phyloP scores from a whole-genome alignment of 2,329 filamentous ascomycete species.

The Xylaria hypoxylon region DNA sequence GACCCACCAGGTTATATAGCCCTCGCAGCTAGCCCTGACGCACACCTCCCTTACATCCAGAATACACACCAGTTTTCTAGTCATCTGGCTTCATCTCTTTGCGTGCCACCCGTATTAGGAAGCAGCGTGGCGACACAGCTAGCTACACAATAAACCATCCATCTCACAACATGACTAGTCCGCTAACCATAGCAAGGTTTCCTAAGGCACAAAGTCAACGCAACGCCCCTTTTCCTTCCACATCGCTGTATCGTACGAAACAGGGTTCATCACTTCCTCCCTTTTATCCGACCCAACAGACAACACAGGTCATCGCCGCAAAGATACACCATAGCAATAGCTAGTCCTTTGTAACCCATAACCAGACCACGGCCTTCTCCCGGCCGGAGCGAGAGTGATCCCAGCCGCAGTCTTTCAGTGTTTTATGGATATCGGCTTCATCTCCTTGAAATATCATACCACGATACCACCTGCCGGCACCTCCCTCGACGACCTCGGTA shows the following conservation, averaged over 20 bases:
- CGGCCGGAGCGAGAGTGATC: constrained; percentile 62
- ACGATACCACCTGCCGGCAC: constrained; percentile 69
- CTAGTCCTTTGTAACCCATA: constrained; percentile 68
- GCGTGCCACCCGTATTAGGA: too few relatives aligned
- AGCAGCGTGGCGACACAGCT: neutral
- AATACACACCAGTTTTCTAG: too few relatives aligned
- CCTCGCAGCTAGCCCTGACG: too few relatives aligned
- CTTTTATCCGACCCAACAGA: neutral
- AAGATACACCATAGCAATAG: neutral
- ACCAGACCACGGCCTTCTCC: constrained; percentile 67
- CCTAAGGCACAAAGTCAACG: neutral
- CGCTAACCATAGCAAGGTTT: neutral
- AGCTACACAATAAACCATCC: constrained; percentile 1
- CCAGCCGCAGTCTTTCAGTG: constrained; percentile 70
- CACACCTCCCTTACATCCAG: too few relatives aligned
- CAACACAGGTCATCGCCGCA: neutral
- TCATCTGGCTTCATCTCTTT: too few relatives aligned
- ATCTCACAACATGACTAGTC: neutral
- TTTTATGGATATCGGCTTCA: constrained; percentile 60
- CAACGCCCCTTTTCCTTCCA: neutral
- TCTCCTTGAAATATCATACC: constrained; percentile 65
- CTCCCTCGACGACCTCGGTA: constrained; percentile 66
- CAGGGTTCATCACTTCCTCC: neutral
- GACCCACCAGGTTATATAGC: too few relatives aligned
- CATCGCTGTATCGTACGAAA: neutral